Percentiles rank a stretch among this genome's conserved stretches.
phyloP scores from a whole-genome alignment of 2,329 filamentous ascomycete genomes.

The Penicillium sp. region DNA sequence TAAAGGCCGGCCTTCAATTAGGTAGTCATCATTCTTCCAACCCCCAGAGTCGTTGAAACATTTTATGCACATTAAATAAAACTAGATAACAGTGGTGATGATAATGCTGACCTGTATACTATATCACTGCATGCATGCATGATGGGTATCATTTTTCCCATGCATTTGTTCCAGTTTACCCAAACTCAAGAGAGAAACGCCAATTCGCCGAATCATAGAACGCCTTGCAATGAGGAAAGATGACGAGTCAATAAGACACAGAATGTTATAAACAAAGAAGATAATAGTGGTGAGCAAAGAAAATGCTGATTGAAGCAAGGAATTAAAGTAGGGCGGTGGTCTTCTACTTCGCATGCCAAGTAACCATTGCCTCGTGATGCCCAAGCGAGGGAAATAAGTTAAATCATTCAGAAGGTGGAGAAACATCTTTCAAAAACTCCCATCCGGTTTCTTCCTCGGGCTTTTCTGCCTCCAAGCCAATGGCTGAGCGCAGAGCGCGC shows the following conservation, averaged over 20 bases:
- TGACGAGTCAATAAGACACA: not conserved
- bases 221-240: not conserved
- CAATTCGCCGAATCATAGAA: not conserved
- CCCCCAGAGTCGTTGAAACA: too few relatives aligned
- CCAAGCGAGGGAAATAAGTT: not conserved
- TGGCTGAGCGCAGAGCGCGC: slow-evolving; percentile 43
- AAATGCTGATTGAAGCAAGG: not conserved
- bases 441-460: slow-evolving; percentile 48
- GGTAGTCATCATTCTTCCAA: too few relatives aligned
- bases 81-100: too few relatives aligned
- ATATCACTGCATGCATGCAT: not conserved
- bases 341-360: not conserved
- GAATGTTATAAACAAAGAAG: not conserved
- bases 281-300: not conserved
- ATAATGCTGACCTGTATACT: not conserved
- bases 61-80: too few relatives aligned
- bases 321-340: not conserved
- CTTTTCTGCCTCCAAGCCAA: slow-evolving; percentile 47
- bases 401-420: slow-evolving; percentile 29
- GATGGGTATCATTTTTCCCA: slow-evolving; percentile 5
- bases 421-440: slow-evolving; percentile 44
- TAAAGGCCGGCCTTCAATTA: too few relatives aligned
- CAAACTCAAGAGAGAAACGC: not conserved
- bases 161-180: not conserved
- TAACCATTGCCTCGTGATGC: not conserved